Evolutionary conservation across 331 rosid genomes (phyloP).

Genomic region (Malus hybrid): DNA sequence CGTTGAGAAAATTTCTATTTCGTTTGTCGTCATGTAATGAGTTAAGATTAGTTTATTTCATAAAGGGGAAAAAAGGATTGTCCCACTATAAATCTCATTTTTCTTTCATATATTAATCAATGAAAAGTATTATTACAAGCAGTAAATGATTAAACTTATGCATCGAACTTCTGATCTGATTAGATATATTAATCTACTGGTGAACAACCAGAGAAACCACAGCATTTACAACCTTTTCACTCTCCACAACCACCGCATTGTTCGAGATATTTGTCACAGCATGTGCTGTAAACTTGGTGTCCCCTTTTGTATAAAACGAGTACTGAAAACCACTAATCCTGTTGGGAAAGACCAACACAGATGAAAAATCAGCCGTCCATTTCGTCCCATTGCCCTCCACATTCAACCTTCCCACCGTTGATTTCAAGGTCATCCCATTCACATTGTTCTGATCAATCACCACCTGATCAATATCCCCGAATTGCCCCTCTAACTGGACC

Average conservation of each 20-base stretch:
- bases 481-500: constrained; percentile 35
- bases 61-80: too few relatives aligned
- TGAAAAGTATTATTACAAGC: background rate
- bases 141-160: background rate
- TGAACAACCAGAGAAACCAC: constrained; percentile 39
- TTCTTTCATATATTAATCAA: background rate
- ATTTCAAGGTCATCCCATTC: constrained; percentile 41
- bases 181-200: constrained; percentile 23
- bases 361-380: constrained; percentile 57
- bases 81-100: background rate
- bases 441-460: constrained; percentile 49
- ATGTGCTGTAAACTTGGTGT: constrained; percentile 31
- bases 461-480: constrained; percentile 44
- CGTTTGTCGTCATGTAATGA: background rate
- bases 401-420: constrained; percentile 37
- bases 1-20: too few relatives aligned
- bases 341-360: constrained; percentile 36
- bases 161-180: background rate
- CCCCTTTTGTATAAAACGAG: constrained; percentile 32
- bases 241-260: constrained; percentile 54
- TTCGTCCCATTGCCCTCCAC: constrained; percentile 34
- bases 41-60: background rate
- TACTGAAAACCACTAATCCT: constrained; percentile 46
- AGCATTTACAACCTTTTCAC: constrained; percentile 32
- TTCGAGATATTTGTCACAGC: constrained; percentile 41